Evolutionary conservation across 2,329 filamentous ascomycete species (phyloP), one percentile per base, ranked within the genome.

Genomic region (Neurospora sp.): DNA sequence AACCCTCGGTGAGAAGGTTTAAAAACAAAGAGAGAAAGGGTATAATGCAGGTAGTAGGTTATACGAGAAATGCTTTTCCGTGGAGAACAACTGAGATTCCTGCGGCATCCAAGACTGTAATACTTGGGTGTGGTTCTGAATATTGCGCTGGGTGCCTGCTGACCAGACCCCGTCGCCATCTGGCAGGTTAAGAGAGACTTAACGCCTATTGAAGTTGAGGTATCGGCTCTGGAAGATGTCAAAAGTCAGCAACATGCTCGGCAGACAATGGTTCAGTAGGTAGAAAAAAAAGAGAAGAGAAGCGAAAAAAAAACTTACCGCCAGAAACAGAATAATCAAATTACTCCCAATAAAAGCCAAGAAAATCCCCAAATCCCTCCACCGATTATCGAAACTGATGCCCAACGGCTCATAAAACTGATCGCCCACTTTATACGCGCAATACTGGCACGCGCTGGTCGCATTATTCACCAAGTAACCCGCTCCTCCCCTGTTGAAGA

Each of bases 361-460:
- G 74, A 90, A 90, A 72, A 97, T 96, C 1, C 92, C 93, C 70
- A 96, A 70, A 74, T 97, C 92, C 69, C 93, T 86, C 93, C 93
- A 97, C 17, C 93, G 83, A 73, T 91, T 80, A 62, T 82, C 81
- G 75, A 90, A 97, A 2, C 81, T 82, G 76, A 96, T 86, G 2
- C 86, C 85, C 19, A 96, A 84, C 0, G 87, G 84, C 68, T 82
- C 77, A 77, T 92, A 96, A 77, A 95, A 97, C 81, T 97, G 84
- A 73, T 97, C 91, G 38, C 93, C 93, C 12, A 92, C 82, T 72
- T 86, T 89, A 81, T 88, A 96, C 0, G 92, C 91, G 77, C 93
- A 97, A 81, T 96, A 97, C 76, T 90, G 82, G 81, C 93, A 97
- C 28, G 83, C 80, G 66, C 81, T 85, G 0, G 91, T 92, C 1